A percentile compares a stretch with the other conserved stretches of the same genome.
These are phyloP conservation scores for Lactarius indigo DNA, from an alignment of 768 basidiomycete species.

Conservation along the genomic window DNA sequence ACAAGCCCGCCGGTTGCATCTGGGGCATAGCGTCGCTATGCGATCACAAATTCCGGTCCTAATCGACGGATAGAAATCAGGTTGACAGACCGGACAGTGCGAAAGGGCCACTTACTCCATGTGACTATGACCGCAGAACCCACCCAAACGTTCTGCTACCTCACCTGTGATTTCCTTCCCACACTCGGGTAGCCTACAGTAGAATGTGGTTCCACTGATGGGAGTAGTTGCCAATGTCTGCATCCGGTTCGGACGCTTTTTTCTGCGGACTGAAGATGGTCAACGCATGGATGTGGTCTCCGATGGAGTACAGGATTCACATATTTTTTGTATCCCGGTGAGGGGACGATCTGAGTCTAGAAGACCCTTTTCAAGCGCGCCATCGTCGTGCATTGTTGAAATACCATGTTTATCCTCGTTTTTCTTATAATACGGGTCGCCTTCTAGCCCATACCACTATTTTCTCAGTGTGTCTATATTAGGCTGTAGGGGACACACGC, in stretches of 20 bases:
- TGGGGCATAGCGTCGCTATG: not conserved
- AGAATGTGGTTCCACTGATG: not conserved
- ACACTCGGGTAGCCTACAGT: not conserved
- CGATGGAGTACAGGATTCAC: not conserved
- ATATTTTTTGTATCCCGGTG: not conserved
- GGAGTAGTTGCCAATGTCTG: not conserved
- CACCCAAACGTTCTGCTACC: not conserved
- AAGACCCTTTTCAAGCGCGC: not conserved
- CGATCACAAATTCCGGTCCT: not conserved
- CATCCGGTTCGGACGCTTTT: not conserved
- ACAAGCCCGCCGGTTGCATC: not conserved
- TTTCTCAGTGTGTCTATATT: not conserved
- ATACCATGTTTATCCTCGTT: not conserved
- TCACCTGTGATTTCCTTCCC: not conserved
- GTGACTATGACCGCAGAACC: conserved; percentile 1
- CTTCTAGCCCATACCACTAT: not conserved
- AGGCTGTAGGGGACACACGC: not conserved
- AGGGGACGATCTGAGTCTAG: not conserved
- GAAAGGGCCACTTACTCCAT: not conserved
- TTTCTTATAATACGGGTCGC: not conserved
- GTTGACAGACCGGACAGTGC: not conserved
- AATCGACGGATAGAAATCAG: not conserved
- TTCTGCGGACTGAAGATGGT: not conserved
- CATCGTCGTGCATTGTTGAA: not conserved
- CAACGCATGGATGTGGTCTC: not conserved